Evolutionary conservation across 164 flowering plant species (phyloP), one percentile per base, ranked within the genome.

Genomic region (Sextonia rubra): DNA sequence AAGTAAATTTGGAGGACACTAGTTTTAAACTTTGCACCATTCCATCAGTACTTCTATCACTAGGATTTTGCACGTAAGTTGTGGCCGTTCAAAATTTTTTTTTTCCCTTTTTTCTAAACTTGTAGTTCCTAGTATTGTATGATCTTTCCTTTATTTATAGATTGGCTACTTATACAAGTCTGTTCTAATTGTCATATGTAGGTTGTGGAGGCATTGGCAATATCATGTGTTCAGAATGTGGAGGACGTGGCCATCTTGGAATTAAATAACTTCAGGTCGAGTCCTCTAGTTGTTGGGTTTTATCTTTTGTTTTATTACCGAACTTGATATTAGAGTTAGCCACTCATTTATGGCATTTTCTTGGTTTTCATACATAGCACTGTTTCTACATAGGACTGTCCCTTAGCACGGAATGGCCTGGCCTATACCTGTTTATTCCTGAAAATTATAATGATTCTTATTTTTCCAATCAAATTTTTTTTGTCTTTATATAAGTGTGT

Each of bases 131-230:
- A 0, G 27, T 61, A 25, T 61, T 1, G 68, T 26, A 14, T 3
- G 44, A 17, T 55, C 20, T 6, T 27, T 2, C 4, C 0, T 47
- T 18, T 47, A 25, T 29, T 17, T 47, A 69, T 44, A 24, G 23
- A 60, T 60, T 25, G 25, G 18, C 32, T 14, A 74, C 52, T 67
- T 37, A 8, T 64, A 2, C 37, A 66, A 18, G n/a, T 60, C 30
- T 37, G 8, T 2, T 15, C 17, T 70, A 17, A 23, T 60, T 37
- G 22, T 30, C n/a, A 15, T 8, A 47, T 65, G 23, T 79, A 92
- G 97, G 92, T 77, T 85, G 88, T 74, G 88, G 88, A 18, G 88
- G 88, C 66, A 80, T 78, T 47, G 87, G 87, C 47, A 84, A 82
- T 70, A 79, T 77, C 26, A 80, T 82, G 85, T 85, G 88, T 66